Conservation (phyloP, 106 monocot genomes). For the Hemerocallis citrina region DNA sequence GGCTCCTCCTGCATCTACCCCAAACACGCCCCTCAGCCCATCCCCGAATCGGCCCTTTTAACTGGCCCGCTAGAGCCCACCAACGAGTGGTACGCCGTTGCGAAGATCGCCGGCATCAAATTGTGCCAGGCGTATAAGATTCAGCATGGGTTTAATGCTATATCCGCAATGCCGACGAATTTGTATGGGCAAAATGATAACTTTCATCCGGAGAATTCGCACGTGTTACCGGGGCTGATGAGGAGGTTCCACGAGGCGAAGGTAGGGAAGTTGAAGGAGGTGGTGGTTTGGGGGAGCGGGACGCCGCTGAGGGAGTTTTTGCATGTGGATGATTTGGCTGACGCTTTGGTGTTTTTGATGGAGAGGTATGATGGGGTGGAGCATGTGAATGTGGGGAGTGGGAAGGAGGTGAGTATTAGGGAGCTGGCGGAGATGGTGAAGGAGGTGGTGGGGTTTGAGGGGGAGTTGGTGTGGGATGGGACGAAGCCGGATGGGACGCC, state of each 20-base stretch:
- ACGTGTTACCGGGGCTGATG: constrained; percentile 80
- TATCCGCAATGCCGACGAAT: constrained; percentile 98
- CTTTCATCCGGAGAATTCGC: constrained; percentile 97
- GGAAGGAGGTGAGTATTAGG: constrained; percentile 80
- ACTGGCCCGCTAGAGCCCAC: constrained; percentile 89
- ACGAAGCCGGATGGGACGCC: constrained; percentile 91
- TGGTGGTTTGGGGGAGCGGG: constrained; percentile 90
- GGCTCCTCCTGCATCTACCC: constrained; percentile 99
- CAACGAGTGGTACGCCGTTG: constrained; percentile 97
- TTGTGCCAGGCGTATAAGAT: constrained; percentile 86
- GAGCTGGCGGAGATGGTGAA: constrained; percentile 89
- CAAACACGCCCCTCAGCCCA: constrained; percentile 88
- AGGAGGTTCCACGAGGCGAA: constrained; percentile 91
- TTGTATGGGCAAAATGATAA: constrained; percentile 90
- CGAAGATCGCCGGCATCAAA: constrained; percentile 97
- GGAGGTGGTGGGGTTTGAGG: constrained; percentile 78
- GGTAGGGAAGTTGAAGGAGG: constrained; percentile 34
- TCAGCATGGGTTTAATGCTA: constrained; percentile 67
- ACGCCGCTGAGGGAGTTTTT: constrained; percentile 89
- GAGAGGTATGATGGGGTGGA: constrained; percentile 62
- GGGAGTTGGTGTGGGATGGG: constrained; percentile 69
- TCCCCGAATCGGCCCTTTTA: constrained; percentile 72
- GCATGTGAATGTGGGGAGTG: constrained; percentile 93
- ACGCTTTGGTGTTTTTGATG: constrained; percentile 82
- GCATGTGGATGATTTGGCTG: constrained; percentile 86